Evolutionary conservation across 495 filamentous ascomycete genomes (phyloP).

Genomic region (Terfezia claveryi): DNA sequence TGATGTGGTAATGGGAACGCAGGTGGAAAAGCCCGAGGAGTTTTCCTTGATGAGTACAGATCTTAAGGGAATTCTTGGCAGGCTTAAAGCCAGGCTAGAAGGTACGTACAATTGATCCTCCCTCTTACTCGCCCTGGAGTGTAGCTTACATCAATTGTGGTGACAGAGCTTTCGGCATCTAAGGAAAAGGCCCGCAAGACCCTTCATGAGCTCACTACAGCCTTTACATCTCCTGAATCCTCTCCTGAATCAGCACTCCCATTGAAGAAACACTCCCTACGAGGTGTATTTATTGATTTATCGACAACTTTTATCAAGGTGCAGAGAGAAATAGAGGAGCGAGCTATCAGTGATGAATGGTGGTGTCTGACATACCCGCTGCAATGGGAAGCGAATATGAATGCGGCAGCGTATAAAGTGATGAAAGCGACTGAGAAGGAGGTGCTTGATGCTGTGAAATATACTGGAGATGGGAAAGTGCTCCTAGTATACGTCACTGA

Average conservation of each 20-base stretch:
- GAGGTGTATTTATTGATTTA: conserved; percentile 11
- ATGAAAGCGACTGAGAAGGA: conserved; percentile 21
- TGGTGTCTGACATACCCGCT: conserved; percentile 20
- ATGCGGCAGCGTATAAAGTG: conserved; percentile 6
- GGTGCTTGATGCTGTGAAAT: conserved; percentile 20
- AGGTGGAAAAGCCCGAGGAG: conserved; percentile 1
- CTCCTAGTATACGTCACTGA: conserved; percentile 22
- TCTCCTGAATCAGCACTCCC: conserved; percentile 6
- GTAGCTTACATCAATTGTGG: too few relatives aligned
- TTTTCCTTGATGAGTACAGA: conserved; percentile 2
- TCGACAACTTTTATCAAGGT: conserved; percentile 9
- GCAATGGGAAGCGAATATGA: conserved; percentile 14
- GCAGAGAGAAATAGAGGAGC: conserved; percentile 10
- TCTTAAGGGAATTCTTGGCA: conserved; percentile 9
- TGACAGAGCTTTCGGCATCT: background rate
- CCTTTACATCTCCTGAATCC: conserved; percentile 12
- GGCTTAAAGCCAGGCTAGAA: conserved; percentile 14
- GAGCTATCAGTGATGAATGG: conserved; percentile 20
- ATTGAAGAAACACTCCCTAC: conserved; percentile 10
- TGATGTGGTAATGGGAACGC: background rate
- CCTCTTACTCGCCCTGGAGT: background rate
- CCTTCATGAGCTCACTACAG: conserved; percentile 9
- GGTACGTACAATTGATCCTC: conserved; percentile 4
- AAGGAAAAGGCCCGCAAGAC: conserved; percentile 10
- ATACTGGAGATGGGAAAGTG: conserved; percentile 14